These are phyloP conservation scores for Chaetomiaceae sp. DNA, from an alignment of 2,329 filamentous ascomycete genomes.

Conservation along the genomic window DNA sequence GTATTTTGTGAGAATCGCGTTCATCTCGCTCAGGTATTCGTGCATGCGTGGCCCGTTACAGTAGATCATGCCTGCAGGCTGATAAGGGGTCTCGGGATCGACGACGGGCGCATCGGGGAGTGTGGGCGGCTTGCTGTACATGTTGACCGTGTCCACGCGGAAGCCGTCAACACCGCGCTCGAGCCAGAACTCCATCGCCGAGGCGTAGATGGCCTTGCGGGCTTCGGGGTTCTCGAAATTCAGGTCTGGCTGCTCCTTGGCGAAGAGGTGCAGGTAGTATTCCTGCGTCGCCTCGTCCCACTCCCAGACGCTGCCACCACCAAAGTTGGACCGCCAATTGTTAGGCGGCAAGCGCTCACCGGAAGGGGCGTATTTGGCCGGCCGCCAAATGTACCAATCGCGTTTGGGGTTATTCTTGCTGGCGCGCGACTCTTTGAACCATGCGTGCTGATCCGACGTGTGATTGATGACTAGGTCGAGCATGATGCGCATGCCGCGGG, in stretches of 20 bases:
- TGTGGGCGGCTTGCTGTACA: constrained; percentile 53
- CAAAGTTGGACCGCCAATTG: constrained; percentile 66
- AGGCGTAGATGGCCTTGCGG: constrained; percentile 64
- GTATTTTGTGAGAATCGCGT: constrained; percentile 54
- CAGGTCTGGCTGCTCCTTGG: constrained; percentile 71
- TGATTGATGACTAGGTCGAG: constrained; percentile 77
- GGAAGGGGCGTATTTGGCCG: constrained; percentile 42
- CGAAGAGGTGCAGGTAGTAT: constrained; percentile 75
- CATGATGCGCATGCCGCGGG: constrained; percentile 58
- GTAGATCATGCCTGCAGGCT: constrained; percentile 53
- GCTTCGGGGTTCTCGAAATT: constrained; percentile 74
- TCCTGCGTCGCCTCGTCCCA: constrained; percentile 67
- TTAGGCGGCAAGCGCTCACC: constrained; percentile 66
- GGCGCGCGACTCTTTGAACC: constrained; percentile 64
- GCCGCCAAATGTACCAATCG: constrained; percentile 50
- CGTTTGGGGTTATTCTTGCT: constrained; percentile 59
- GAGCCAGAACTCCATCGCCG: constrained; percentile 73
- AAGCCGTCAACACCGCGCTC: constrained; percentile 66
- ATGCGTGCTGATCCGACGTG: constrained; percentile 65
- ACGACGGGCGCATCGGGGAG: constrained; percentile 56
- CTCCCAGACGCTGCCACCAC: constrained; percentile 58
- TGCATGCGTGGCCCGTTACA: constrained; percentile 66
- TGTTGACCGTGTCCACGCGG: constrained; percentile 66
- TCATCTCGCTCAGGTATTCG: constrained; percentile 65
- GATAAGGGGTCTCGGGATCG: constrained; percentile 42